phyloP scores from a whole-genome alignment of 768 basidiomycete genomes.

The Macrolepiota fuliginosa region DNA sequence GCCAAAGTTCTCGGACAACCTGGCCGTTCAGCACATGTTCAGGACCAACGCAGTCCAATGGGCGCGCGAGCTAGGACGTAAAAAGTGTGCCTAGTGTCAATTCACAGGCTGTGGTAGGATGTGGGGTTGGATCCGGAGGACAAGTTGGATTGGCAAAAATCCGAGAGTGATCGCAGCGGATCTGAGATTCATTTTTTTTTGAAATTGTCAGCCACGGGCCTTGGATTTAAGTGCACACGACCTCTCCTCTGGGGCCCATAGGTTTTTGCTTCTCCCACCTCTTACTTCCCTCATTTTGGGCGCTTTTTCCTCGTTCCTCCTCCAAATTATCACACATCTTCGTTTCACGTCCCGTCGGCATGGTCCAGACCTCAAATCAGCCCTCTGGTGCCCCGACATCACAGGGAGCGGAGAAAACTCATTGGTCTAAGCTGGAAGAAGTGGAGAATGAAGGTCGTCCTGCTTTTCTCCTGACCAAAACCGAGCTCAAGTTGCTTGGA shows the following conservation, averaged over 20 bases:
- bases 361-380: neutral
- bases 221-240: conserved; percentile 7
- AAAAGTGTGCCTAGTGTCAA: neutral
- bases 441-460: conserved; percentile 26
- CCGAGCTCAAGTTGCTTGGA: conserved; percentile 59
- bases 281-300: neutral
- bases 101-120: neutral
- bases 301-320: neutral
- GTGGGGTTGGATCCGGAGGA: neutral
- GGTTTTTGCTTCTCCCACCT: neutral
- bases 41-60: too few species aligned
- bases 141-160: neutral
- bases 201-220: neutral
- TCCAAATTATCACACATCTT: neutral
- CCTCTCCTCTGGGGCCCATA: neutral
- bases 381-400: neutral
- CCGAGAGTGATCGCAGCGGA: neutral
- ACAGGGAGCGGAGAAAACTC: neutral
- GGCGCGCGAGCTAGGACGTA: too few species aligned
- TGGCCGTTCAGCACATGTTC: too few species aligned
- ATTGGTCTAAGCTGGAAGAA: conserved; percentile 20
- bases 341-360: neutral
- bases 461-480: conserved; percentile 26
- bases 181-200: neutral
- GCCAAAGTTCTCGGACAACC: neutral